phyloP scores from a whole-genome alignment of 2,329 filamentous ascomycete species.

The Sclerotinia glacialis region DNA sequence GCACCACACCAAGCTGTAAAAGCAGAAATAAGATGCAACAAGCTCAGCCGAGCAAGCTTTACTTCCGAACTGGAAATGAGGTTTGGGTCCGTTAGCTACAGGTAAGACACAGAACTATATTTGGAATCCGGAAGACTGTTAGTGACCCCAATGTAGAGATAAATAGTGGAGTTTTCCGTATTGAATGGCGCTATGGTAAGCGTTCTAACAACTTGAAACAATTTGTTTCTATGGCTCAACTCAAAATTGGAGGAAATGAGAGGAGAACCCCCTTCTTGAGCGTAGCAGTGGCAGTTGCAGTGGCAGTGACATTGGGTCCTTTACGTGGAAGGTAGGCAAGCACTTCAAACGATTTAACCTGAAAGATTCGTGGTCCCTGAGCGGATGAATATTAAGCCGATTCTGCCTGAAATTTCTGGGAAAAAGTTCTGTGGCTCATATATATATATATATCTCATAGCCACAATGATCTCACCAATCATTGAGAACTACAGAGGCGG shows the following conservation, averaged over 20 bases:
- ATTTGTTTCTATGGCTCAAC: not conserved
- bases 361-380: no score
- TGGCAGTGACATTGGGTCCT: no score
- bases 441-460: no score
- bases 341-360: no score
- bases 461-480: no score
- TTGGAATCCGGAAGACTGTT: not conserved
- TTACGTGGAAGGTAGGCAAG: no score
- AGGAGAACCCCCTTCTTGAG: no score
- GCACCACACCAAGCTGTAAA: not conserved
- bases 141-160: not conserved
- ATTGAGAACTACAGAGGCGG: no score
- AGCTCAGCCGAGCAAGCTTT: not conserved
- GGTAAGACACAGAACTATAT: not conserved
- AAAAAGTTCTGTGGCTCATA: no score
- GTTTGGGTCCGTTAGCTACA: not conserved
- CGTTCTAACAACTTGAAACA: not conserved
- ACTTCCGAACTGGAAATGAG: constrained; percentile 6
- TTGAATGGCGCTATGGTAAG: not conserved
- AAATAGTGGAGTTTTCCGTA: not conserved
- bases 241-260: not conserved
- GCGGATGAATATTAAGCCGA: no score
- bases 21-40: not conserved
- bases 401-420: no score
- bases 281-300: no score